Base-by-base conservation (phyloP, 768 basidiomycete genomes). In the Leucogyrophana mollusca region DNA sequence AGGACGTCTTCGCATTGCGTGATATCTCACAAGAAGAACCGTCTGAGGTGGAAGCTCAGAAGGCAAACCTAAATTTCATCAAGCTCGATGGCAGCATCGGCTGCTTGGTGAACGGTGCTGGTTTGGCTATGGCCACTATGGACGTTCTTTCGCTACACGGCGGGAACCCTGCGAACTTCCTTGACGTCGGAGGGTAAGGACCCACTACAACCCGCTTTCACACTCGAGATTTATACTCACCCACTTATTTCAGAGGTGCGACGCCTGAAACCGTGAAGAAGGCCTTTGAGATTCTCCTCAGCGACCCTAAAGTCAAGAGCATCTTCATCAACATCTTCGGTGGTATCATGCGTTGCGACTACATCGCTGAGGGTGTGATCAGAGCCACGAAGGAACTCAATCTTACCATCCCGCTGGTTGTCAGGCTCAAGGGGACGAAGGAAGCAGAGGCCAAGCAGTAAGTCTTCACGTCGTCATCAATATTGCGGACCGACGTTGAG, bases 231-330 rank as follows among this genome's bases (percentile, higher is more conserved):
- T n/a, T 27, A 27, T 16, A 40, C 8, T 38, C 51, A 50, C 43
- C 27, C 21, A 9, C 36, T 17, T 44, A n/a, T 20, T 47, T 3
- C 60, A 90, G 90, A 64, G 94, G 95, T 58, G 96, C 96, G 25
- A 98, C 95, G 11, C 94, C 96, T n/a, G 91, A 96, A 61, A 97
- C 96, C 4, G 96, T 99, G 56, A 99, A 98, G 80, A 98, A 94
- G 71, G 96, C 96, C 3, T 99, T 99, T 58, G 94, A 97, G 70
- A 90, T 99, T 56, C 78, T 99, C 18, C 76, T 95, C 18, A 70
- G 81, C 37, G 94, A 98, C 61, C 83, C 85, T 53, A 90, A 90
- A 64, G 95, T 98, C 58, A 95, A 94, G 78, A 90, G 90, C 47
- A 99, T 99, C 58, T 97, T 98, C 66, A 96, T 99, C 72, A 99